Percentiles rank a stretch among this genome's conserved stretches.
Evolutionary conservation across 2,329 filamentous ascomycete species (phyloP).

Genomic region (Neonectria coccinea): DNA sequence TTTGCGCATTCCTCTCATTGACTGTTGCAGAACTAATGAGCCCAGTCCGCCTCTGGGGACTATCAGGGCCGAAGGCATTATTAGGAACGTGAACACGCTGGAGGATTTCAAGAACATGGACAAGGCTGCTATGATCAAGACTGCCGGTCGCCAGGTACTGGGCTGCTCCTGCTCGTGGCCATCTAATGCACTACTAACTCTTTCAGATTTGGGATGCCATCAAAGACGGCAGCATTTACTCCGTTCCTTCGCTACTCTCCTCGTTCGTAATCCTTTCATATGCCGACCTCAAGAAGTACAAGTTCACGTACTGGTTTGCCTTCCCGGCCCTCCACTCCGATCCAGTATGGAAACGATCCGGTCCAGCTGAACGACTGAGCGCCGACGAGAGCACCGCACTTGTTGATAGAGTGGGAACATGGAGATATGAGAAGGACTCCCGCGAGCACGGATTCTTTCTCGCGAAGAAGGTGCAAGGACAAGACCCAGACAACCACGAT

Average conservation of each 20-base stretch:
- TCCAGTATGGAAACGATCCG: slow-evolving; percentile 79
- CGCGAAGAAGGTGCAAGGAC: slow-evolving; percentile 76
- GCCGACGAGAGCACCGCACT: slow-evolving; percentile 80
- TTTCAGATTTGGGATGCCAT: slow-evolving; percentile 96
- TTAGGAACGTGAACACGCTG: slow-evolving; percentile 95
- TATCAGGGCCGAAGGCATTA: slow-evolving; percentile 89
- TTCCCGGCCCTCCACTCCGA: slow-evolving; percentile 94
- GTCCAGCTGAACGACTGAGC: slow-evolving; percentile 67
- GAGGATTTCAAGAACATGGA: slow-evolving; percentile 91
- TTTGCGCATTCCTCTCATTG: slow-evolving; percentile 36
- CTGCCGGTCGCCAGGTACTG: slow-evolving; percentile 81
- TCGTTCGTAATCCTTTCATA: slow-evolving; percentile 92
- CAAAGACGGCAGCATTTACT: slow-evolving; percentile 95
- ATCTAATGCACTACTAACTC: slow-evolving; percentile 29
- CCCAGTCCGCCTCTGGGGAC: slow-evolving; percentile 74
- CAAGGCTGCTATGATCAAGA: slow-evolving; percentile 80
- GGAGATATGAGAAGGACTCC: slow-evolving; percentile 83
- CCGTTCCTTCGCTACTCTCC: slow-evolving; percentile 88
- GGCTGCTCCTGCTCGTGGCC: not conserved
- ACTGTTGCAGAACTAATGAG: slow-evolving; percentile 46
- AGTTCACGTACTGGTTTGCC: slow-evolving; percentile 97
- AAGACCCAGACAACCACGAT: slow-evolving; percentile 60
- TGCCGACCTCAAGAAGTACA: slow-evolving; percentile 97
- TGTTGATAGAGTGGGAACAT: slow-evolving; percentile 86
- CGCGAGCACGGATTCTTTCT: slow-evolving; percentile 96